phyloP scores from a whole-genome alignment of 768 basidiomycete genomes.

The Naganishia friedmannii region DNA sequence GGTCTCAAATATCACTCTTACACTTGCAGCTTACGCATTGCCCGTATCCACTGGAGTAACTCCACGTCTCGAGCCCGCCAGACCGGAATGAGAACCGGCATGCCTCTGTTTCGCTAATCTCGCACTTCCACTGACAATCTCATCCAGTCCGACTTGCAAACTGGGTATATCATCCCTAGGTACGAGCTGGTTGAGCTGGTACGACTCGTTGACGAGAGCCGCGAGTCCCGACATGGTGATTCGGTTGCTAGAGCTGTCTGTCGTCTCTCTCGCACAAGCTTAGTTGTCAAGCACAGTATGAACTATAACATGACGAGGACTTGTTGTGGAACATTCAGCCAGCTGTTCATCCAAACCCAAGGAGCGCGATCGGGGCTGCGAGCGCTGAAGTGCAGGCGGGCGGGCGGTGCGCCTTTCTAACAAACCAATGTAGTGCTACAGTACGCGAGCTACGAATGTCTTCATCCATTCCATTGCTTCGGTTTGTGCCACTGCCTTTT shows the following conservation, averaged over 20 bases:
- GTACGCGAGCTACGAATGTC: too few species aligned
- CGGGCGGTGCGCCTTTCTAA: too few species aligned
- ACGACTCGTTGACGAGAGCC: conserved; percentile 28
- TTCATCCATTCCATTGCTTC: too few species aligned
- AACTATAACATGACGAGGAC: neutral
- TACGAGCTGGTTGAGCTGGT: conserved; percentile 29
- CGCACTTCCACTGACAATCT: conserved; percentile 89
- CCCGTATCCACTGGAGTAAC: conserved; percentile 62
- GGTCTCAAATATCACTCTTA: neutral
- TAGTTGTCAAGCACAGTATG: neutral
- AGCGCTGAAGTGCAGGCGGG: too few species aligned
- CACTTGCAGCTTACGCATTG: conserved; percentile 23
- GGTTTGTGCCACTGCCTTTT: too few species aligned
- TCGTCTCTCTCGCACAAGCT: neutral
- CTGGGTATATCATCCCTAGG: conserved; percentile 71
- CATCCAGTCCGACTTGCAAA: conserved; percentile 84
- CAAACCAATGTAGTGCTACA: too few species aligned
- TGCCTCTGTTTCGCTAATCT: conserved; percentile 56
- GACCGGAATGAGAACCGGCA: conserved; percentile 38
- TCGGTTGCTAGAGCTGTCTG: neutral
- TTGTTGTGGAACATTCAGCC: neutral
- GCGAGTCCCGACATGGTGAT: conserved; percentile 22
- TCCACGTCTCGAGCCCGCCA: conserved; percentile 29
- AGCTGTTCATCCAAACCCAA: neutral
- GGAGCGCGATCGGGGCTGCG: neutral